Base-by-base conservation (phyloP, 1,284 basidiomycete genomes). In the Sporisorium exsertum region DNA sequence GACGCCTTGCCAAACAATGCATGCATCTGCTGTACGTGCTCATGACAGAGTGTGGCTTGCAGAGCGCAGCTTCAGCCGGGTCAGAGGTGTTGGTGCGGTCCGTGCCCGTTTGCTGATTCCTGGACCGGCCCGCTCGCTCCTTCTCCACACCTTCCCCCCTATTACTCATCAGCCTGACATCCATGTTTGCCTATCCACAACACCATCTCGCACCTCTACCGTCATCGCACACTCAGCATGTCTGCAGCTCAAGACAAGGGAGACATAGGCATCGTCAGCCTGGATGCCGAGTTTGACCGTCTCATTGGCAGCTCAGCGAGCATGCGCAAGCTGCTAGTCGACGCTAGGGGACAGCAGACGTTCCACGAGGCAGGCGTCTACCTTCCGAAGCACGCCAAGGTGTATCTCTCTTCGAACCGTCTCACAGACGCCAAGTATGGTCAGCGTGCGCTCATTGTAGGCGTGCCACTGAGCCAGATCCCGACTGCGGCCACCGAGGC, bases 291-390 rank as follows among this genome's bases (percentile, higher is more conserved):
- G 24, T 76, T 76, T 37, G 64, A 72, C 27, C 57, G 53, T 33
- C 73, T 76, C 26, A 49, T 71, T 20, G 73, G 73, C 20, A 51
- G 37, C 32, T 62, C 57, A 3, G 60, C 64, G 26, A 42, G 51
- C 26, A 59, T 76, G 68, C 57, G 68, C 33, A 66, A 51, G 64
- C 55, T 72, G 53, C 53, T 71, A 6, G 58, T 60, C 51, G 61
- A 76, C 13, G 15, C 42, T 15, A 55, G 45, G 6, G 72, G 64
- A 20, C 64, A 67, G 58, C 67, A 71, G 26, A 64, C 67, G 15
- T 77, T 74, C 63, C 75, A 77, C 54, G 75, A 77, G 37, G 75
- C 75, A 12, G 75, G 75, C 5, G 57, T 77, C 57, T 70, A 66
- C 32, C 60, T 77, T 3, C 27, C 66, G 29, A 66, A 66, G 52